phyloP scores from a whole-genome alignment of 257 asterid species.

The Solanum boliviense region DNA sequence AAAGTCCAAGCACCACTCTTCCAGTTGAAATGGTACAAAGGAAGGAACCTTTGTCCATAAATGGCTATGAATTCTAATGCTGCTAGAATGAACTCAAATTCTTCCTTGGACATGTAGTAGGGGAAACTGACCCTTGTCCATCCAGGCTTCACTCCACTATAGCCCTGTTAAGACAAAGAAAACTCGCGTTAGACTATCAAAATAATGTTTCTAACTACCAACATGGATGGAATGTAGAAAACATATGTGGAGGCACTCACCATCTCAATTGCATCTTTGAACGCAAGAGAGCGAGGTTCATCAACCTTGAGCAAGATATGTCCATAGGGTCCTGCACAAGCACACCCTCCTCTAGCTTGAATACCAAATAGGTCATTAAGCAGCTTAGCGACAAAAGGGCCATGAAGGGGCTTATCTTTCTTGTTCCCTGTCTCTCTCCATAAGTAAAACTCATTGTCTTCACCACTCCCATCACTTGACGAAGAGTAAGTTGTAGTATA shows the following conservation, averaged over 20 bases:
- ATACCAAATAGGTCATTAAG: constrained; percentile 66
- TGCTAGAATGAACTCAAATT: constrained; percentile 42
- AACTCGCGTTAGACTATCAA: not conserved
- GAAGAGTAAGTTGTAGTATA: constrained; percentile 20
- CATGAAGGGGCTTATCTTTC: constrained; percentile 41
- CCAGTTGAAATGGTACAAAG: constrained; percentile 46
- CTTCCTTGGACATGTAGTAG: constrained; percentile 57
- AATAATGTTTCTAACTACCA: not conserved
- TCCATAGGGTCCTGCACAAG: constrained; percentile 72
- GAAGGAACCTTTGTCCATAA: constrained; percentile 57
- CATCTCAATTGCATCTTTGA: constrained; percentile 29
- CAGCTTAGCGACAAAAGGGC: constrained; percentile 61
- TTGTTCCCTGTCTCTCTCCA: constrained; percentile 17
- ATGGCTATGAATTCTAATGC: constrained; percentile 47
- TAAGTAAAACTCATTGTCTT: constrained; percentile 1
- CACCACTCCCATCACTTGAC: not conserved
- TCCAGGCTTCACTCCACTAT: constrained; percentile 56
- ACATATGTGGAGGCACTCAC: constrained; percentile 11
- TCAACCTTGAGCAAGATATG: constrained; percentile 41
- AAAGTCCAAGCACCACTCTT: constrained; percentile 53
- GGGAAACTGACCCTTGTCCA: constrained; percentile 80
- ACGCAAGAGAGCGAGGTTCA: constrained; percentile 22
- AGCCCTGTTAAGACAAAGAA: constrained; percentile 28
- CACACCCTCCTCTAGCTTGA: constrained; percentile 77
- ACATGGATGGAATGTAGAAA: not conserved